Evolutionary conservation across 208 protist species (phyloP).

Genomic region (Crithidia expoeki): DNA sequence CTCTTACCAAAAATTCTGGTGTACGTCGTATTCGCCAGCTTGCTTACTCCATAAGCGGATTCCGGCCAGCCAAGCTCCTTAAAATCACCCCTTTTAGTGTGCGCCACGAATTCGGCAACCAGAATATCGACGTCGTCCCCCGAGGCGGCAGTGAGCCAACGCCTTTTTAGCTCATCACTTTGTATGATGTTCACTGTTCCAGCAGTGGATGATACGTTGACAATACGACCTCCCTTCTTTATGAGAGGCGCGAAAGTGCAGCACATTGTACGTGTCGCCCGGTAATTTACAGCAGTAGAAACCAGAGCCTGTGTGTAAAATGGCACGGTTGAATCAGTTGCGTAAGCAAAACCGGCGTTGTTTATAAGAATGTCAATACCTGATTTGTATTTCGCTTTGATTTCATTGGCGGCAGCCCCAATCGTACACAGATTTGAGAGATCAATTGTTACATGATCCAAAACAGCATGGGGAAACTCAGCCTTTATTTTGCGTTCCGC

Average conservation of each 20-base stretch:
- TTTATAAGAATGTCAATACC: constrained; percentile 50
- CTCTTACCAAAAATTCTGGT: constrained; percentile 21
- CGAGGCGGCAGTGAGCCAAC: constrained; percentile 24
- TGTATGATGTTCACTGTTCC: constrained; percentile 30
- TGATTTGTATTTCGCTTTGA: constrained; percentile 19
- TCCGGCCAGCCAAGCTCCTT: constrained; percentile 34
- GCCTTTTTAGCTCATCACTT: constrained; percentile 14
- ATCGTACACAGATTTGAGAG: constrained; percentile 19
- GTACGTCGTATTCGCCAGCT: constrained; percentile 44
- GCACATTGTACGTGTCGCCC: constrained; percentile 26
- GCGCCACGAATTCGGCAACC: constrained; percentile 34
- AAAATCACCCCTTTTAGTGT: constrained; percentile 26
- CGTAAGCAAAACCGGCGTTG: constrained; percentile 51
- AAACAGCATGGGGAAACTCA: constrained; percentile 2
- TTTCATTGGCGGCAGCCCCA: constrained; percentile 13
- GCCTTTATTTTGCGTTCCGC: constrained; percentile 26
- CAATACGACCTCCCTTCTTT: constrained; percentile 29
- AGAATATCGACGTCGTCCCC: constrained; percentile 28
- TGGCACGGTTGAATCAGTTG: constrained; percentile 11
- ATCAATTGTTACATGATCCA: constrained; percentile 26
- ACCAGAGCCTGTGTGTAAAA: constrained; percentile 42
- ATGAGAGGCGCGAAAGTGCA: constrained; percentile 39
- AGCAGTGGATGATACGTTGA: constrained; percentile 37
- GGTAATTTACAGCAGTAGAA: constrained; percentile 39
- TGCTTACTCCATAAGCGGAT: constrained; percentile 44